Base-by-base conservation (phyloP, 192 early-diverging fungal genomes). In the Rhizophlyctis rosea region DNA sequence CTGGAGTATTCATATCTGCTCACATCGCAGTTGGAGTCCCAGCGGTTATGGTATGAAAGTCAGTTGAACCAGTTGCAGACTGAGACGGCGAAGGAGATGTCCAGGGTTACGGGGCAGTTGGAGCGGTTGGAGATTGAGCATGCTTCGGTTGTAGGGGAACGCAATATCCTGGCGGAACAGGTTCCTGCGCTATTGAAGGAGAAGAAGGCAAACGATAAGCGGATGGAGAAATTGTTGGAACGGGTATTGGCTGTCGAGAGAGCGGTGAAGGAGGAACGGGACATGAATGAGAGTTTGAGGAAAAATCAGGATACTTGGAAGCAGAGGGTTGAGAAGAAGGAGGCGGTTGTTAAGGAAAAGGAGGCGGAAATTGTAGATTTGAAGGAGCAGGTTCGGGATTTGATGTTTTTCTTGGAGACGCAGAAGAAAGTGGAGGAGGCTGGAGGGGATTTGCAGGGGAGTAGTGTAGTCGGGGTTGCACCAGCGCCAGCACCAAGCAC, bases 351-450 rank as follows among this genome's bases (percentile, higher is more conserved):
- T 2, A 70, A 75, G 23, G 72, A 70, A 14, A 85, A 89, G 52
- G 83, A 86, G 28, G 61, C 69, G 0, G 76, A 76, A 47, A 78
- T 91, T 21, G 67, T 62, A 21, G 91, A 94, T 25, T 62, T 94
- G 60, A 77, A 80, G 61, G 94, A 95, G 44, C 91, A 96, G 78
- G 82, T 97, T 3, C 71, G 86, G n/a, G 94, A 98, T 65, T 70
- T 98, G 67, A 90, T 92, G 86, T 87, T 90, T 57, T 95, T 87
- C 65, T 68, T 98, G 31, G 84, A 91, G 23, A 87, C 89, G 16
- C 85, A 88, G 58, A 71, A 89, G 30, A 75, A 85, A 65, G 57
- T 87, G 16, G 77, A 87, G 62, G 50, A 62, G 48, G 65, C 36
- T 51, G 59, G 61, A 27, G 63, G 64, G 39, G 63, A 65, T n/a